These are phyloP conservation scores for Solanum hybrid DNA, from an alignment of 305 asterid species.

Conservation along the genomic window DNA sequence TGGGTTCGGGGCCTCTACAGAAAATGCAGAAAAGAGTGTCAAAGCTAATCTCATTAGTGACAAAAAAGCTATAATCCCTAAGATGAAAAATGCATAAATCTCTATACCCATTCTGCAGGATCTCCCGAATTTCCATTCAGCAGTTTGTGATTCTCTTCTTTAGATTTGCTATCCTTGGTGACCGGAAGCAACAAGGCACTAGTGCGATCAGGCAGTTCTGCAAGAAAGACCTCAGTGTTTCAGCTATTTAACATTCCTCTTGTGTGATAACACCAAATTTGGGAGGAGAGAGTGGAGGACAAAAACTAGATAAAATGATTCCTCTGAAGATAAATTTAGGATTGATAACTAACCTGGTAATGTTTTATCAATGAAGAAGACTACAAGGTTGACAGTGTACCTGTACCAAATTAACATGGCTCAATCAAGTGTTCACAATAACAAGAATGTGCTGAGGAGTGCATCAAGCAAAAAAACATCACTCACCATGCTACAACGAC, in stretches of 20 bases:
- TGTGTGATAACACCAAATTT: neutral
- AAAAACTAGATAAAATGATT: neutral
- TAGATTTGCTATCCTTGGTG: slow-evolving; percentile 53
- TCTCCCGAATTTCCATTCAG: slow-evolving; percentile 69
- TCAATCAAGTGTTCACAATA: neutral
- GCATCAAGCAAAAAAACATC: neutral
- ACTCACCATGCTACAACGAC: slow-evolving; percentile 87
- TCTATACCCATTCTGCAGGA: slow-evolving; percentile 70
- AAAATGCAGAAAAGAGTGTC: neutral
- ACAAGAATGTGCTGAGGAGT: neutral
- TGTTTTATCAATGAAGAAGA: slow-evolving; percentile 78
- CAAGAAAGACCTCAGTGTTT: neutral
- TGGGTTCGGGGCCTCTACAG: slow-evolving; percentile 85
- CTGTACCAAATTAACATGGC: slow-evolving; percentile 25
- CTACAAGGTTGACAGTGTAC: slow-evolving; percentile 92
- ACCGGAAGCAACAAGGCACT: slow-evolving; percentile 59
- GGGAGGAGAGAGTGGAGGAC: neutral
- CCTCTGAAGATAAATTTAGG: neutral
- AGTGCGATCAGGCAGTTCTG: slow-evolving; percentile 79
- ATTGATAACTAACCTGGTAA: slow-evolving; percentile 48
- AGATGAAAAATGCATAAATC: neutral
- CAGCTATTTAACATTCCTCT: neutral
- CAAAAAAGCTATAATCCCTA: neutral
- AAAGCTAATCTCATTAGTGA: neutral
- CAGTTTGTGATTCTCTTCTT: slow-evolving; percentile 74